phyloP scores from a whole-genome alignment of 345 rosid genomes.

The Corchorus olitorius region DNA sequence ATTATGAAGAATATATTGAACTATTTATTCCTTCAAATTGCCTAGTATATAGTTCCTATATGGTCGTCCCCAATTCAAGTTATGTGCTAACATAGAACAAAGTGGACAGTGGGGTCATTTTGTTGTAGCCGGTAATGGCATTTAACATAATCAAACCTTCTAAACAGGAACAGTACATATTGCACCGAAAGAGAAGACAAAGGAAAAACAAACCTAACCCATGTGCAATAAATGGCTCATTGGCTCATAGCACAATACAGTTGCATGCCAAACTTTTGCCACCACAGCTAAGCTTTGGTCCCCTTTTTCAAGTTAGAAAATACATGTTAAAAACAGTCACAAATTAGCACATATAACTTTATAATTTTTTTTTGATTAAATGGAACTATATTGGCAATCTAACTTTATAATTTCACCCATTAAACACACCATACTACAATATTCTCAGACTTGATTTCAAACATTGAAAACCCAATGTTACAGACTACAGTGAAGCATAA shows the following conservation, averaged over 20 bases:
- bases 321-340: background rate
- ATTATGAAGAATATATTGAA: no score
- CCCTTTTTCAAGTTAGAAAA: background rate
- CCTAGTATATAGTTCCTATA: background rate
- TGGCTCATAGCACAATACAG: background rate
- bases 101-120: background rate
- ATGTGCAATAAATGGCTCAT: conserved; percentile 8
- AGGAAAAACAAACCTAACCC: background rate
- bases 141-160: background rate
- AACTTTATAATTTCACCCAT: no score
- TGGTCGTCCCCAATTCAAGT: background rate
- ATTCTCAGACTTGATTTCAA: no score
- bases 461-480: background rate
- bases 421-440: no score
- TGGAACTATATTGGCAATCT: no score
- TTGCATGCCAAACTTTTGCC: background rate
- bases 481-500: background rate
- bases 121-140: background rate
- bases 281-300: background rate
- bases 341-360: background rate
- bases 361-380: no score
- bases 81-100: background rate
- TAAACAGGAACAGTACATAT: background rate
- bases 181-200: background rate
- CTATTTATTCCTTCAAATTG: no score